Conservation (phyloP, 352 stramenopile genomes). For the Pythium phragmiticola region DNA sequence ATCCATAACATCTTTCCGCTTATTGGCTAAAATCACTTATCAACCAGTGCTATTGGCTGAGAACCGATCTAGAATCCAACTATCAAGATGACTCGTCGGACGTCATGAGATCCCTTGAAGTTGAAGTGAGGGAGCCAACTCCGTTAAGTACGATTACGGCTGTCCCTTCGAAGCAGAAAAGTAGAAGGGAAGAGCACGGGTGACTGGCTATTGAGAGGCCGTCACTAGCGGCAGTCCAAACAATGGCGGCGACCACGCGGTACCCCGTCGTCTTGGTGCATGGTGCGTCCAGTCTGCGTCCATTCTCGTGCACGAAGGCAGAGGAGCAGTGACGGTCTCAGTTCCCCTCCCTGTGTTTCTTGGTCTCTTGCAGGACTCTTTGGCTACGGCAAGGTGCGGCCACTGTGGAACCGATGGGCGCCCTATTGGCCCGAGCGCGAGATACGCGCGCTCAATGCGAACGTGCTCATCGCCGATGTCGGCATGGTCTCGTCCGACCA, state of each 20-base stretch:
- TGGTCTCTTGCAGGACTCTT: conserved; percentile 25
- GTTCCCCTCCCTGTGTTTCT: background rate
- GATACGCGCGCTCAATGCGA: conserved; percentile 30
- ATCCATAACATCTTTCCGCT: no score
- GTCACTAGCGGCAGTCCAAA: background rate
- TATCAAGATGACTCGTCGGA: conserved; percentile 6
- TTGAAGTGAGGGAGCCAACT: conserved; percentile 12
- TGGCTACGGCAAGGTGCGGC: conserved; percentile 28
- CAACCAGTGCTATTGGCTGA: background rate
- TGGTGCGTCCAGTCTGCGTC: conserved; percentile 20
- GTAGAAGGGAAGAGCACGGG: conserved; percentile 3
- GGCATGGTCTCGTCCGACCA: conserved; percentile 39
- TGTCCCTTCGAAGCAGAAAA: background rate
- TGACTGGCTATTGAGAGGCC: background rate
- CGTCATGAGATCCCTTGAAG: conserved; percentile 3
- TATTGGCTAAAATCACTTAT: no score
- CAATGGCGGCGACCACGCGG: conserved; percentile 15
- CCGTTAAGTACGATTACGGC: conserved; percentile 9
- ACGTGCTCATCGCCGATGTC: conserved; percentile 39
- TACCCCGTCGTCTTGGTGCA: conserved; percentile 37
- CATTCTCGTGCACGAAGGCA: background rate
- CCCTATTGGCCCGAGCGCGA: conserved; percentile 39
- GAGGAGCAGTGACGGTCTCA: background rate
- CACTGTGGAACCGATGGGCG: conserved; percentile 31
- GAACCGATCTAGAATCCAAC: background rate